These are phyloP conservation scores for Tieghemostelium lacteum DNA, from an alignment of 78 protist species.

Conservation along the genomic window DNA sequence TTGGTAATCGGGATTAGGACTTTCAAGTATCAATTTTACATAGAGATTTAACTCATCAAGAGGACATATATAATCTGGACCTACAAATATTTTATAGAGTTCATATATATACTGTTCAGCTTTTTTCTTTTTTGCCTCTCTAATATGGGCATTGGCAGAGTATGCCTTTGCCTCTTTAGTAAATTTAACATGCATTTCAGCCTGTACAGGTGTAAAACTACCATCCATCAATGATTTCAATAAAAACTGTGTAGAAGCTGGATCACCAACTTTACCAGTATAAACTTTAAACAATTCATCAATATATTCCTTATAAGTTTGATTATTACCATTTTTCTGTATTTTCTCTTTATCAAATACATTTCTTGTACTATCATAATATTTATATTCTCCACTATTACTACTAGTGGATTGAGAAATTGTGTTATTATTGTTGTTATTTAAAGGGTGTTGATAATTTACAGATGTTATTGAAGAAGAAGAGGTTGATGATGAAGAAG, in stretches of 20 bases:
- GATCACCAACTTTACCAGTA: constrained; percentile 79
- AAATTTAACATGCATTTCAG: constrained; percentile 75
- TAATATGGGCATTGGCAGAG: neutral
- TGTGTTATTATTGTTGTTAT: neutral
- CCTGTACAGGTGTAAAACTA: constrained; percentile 52
- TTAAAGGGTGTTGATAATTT: constrained; percentile 10
- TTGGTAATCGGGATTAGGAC: constrained; percentile 38
- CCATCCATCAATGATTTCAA: constrained; percentile 40
- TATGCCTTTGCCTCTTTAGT: constrained; percentile 58
- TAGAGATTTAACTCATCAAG: constrained; percentile 45
- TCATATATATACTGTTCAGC: constrained; percentile 69
- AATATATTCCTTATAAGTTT: constrained; percentile 24
- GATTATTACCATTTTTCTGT: neutral
- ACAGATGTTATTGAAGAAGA: no score
- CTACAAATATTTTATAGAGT: constrained; percentile 61
- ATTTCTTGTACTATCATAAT: constrained; percentile 26
- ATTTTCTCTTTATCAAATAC: constrained; percentile 55
- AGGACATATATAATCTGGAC: constrained; percentile 32
- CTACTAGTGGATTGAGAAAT: neutral
- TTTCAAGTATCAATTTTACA: constrained; percentile 32
- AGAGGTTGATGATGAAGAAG: neutral
- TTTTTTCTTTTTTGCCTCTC: constrained; percentile 51
- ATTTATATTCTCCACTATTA: neutral
- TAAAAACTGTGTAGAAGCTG: constrained; percentile 65
- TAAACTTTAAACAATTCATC: constrained; percentile 42